Percentiles rank a stretch among this genome's conserved stretches.
phyloP scores from a whole-genome alignment of 2,329 filamentous ascomycete species.

The Tolypocladium cylindrosporum region DNA sequence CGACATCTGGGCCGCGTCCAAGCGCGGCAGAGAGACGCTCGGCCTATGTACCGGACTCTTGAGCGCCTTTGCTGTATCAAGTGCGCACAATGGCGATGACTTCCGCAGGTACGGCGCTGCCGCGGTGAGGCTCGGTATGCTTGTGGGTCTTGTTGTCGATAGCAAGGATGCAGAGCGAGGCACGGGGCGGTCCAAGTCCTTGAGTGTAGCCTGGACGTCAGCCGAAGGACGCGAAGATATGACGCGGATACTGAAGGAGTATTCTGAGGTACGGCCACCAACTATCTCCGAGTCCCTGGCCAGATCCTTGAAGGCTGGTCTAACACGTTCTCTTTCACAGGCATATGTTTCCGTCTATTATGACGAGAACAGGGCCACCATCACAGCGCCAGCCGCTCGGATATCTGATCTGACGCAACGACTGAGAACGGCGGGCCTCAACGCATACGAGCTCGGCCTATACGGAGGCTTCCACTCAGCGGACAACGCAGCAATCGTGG shows the following conservation, averaged over 20 bases:
- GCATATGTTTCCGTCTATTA: constrained; percentile 26
- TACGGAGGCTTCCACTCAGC: background rate
- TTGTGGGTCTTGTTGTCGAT: constrained; percentile 26
- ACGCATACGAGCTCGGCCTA: background rate
- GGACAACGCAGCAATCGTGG: background rate
- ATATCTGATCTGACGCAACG: constrained; percentile 8
- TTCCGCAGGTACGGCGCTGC: constrained; percentile 23
- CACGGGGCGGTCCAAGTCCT: background rate
- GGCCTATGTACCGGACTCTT: constrained; percentile 31
- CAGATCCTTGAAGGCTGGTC: too few species aligned
- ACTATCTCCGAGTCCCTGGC: too few species aligned
- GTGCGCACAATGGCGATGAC: constrained; percentile 13
- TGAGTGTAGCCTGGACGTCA: background rate
- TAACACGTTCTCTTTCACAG: constrained; percentile 5
- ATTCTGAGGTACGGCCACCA: background rate
- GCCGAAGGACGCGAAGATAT: background rate
- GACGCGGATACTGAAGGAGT: background rate
- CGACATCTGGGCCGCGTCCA: background rate
- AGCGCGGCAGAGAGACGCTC: constrained; percentile 2
- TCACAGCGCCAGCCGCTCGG: constrained; percentile 16
- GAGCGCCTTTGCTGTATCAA: constrained; percentile 24
- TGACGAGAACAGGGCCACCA: constrained; percentile 24
- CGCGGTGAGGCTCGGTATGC: constrained; percentile 26
- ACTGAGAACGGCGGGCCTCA: background rate
- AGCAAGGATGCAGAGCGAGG: constrained; percentile 12